Evolutionary conservation across 2,329 filamentous ascomycete species (phyloP), one percentile per base, ranked within the genome.

Genomic region (Colletotrichum liriopes): DNA sequence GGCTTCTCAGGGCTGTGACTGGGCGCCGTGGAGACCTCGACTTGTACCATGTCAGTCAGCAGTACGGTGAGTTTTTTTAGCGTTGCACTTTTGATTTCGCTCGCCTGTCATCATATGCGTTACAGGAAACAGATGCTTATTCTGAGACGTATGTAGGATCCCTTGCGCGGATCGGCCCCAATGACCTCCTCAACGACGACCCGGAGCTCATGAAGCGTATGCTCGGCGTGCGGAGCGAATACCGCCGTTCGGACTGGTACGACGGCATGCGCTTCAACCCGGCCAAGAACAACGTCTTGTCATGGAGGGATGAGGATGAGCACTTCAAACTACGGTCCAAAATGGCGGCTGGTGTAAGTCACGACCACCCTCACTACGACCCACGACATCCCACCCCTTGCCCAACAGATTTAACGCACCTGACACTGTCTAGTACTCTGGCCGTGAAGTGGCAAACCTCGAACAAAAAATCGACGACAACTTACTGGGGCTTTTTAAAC

Each of bases 261-360:
- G 79, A 83, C 67, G 84, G 82, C 6, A 81, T 86, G 66, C 83
- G 85, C 20, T 82, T 92, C 69, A 85, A 90, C 68, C 85, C 87
- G 0, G 82, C 85, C 12, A 81, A 84, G 35, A 85, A 89, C 72
- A 89, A 87, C 72, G 82, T 91, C 11, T 83, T 90, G 35, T 87
- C 85, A 0, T 80, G 84, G 51, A 81, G 84, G 59, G 82, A 90
- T 65, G 86, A 87, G 56, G 81, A 77, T 12, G 79, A 80, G 56
- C 87, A 86, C 77, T 78, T 75, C 9, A 75, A 77, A 35, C 76
- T 86, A 43, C 81, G 83, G 9, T 82, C 84, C n/a, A 87, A 88
- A 73, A 85, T 90, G 82, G 83, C 85, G 5, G 79, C 84, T 3
- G 88, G 86, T 16, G 86, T 85, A 79, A 14, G 78, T 47, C 58